A percentile compares a stretch with the other conserved stretches of the same genome.
These are phyloP conservation scores for Mytilinidion resinicola DNA, from an alignment of 495 filamentous ascomycete genomes.

Conservation along the genomic window DNA sequence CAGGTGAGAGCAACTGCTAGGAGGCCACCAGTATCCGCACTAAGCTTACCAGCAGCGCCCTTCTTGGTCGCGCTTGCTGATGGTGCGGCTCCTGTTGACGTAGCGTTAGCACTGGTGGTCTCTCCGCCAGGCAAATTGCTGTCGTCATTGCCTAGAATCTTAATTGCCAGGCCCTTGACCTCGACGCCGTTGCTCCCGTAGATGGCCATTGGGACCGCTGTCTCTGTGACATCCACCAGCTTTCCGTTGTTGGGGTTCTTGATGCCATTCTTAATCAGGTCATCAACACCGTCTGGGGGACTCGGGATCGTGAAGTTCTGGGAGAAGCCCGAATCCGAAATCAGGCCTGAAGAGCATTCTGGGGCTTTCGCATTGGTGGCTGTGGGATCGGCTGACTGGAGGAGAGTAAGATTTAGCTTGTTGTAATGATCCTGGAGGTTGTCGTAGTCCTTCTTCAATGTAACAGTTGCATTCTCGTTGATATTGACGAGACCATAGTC, in stretches of 20 bases:
- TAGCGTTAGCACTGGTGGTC: conserved; percentile 28
- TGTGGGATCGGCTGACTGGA: conserved; percentile 53
- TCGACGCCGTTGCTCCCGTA: conserved; percentile 49
- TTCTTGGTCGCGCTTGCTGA: conserved; percentile 3
- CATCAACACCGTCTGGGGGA: conserved; percentile 45
- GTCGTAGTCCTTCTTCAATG: conserved; percentile 65
- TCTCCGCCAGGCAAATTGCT: conserved; percentile 49
- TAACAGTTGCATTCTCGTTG: conserved; percentile 56
- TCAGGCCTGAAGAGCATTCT: conserved; percentile 56
- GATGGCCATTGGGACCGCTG: conserved; percentile 47
- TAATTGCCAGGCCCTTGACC: conserved; percentile 50
- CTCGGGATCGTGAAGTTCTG: conserved; percentile 69
- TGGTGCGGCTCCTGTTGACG: background rate
- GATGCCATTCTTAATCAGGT: conserved; percentile 55
- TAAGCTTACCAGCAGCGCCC: conserved; percentile 15
- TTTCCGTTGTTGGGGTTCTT: conserved; percentile 49
- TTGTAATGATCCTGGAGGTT: conserved; percentile 66
- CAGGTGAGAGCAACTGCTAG: conserved; percentile 6
- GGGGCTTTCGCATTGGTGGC: conserved; percentile 48
- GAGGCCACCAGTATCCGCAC: conserved; percentile 1
- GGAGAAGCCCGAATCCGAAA: conserved; percentile 55
- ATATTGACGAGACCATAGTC: conserved; percentile 73
- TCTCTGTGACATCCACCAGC: conserved; percentile 51
- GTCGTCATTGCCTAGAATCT: conserved; percentile 43
- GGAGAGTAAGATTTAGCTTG: conserved; percentile 60